Conservation (phyloP, 768 basidiomycete genomes). For the Russula griseocarnosa region DNA sequence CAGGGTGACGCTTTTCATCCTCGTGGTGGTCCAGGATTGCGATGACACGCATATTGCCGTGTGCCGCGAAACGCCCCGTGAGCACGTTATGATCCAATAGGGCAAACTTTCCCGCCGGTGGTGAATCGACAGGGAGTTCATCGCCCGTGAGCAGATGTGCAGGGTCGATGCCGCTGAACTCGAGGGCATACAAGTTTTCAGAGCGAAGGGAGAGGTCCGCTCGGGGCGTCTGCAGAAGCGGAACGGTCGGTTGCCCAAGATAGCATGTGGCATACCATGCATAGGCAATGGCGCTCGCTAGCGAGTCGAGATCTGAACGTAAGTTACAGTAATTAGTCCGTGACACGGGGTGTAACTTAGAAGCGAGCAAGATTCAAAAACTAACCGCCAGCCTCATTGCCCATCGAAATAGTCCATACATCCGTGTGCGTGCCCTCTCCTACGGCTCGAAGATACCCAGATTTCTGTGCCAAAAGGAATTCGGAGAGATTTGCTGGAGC, state of each 20-base stretch:
- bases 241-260: slow-evolving; percentile 47
- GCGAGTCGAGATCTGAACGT: slow-evolving; percentile 75
- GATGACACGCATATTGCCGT: slow-evolving; percentile 43
- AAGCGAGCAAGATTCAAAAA: not conserved
- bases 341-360: not conserved
- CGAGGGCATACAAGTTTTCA: slow-evolving; percentile 80
- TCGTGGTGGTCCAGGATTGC: slow-evolving; percentile 89
- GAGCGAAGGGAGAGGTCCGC: slow-evolving; percentile 73
- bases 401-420: slow-evolving; percentile 82
- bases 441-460: slow-evolving; percentile 23
- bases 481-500: slow-evolving; percentile 6
- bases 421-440: slow-evolving; percentile 29
- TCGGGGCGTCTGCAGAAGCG: slow-evolving; percentile 67
- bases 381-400: slow-evolving; percentile 94
- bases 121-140: slow-evolving; percentile 47
- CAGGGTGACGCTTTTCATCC: slow-evolving; percentile 69
- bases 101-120: slow-evolving; percentile 52
- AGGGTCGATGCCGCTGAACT: slow-evolving; percentile 50
- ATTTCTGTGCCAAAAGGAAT: slow-evolving; percentile 25
- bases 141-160: slow-evolving; percentile 62
- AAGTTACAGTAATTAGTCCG: not conserved
- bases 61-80: slow-evolving; percentile 37
- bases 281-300: slow-evolving; percentile 82
- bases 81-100: slow-evolving; percentile 92
- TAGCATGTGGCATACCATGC: slow-evolving; percentile 64